phyloP scores from a whole-genome alignment of 768 basidiomycete genomes.

The Mycena pura region DNA sequence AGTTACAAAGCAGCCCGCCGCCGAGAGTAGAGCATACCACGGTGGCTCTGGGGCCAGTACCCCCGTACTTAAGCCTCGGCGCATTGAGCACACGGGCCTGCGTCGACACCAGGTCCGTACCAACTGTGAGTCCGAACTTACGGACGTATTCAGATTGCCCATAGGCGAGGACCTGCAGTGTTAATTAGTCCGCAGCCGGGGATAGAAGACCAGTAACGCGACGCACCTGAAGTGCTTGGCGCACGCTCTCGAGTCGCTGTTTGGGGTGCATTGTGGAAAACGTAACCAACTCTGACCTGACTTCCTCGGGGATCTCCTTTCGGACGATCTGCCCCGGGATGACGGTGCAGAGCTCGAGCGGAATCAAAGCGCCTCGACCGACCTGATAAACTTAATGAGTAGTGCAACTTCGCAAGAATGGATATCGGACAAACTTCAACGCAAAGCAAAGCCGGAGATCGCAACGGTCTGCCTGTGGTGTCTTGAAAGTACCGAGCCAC shows the following conservation, averaged over 20 bases:
- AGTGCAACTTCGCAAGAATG: not conserved
- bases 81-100: conserved; percentile 54
- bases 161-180: conserved; percentile 44
- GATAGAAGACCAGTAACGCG: not conserved
- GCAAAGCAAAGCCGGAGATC: conserved; percentile 11
- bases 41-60: conserved; percentile 38
- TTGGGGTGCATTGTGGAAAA: conserved; percentile 74
- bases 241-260: conserved; percentile 63
- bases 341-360: conserved; percentile 71
- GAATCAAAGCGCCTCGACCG: conserved; percentile 65
- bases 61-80: conserved; percentile 58
- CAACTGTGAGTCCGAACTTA: conserved; percentile 50
- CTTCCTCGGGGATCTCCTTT: conserved; percentile 73
- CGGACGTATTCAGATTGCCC: conserved; percentile 51
- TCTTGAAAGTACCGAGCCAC: conserved; percentile 51
- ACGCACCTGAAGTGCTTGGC: conserved; percentile 57
- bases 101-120: conserved; percentile 44
- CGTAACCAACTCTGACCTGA: conserved; percentile 64
- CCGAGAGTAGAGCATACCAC: conserved; percentile 45
- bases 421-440: conserved; percentile 44
- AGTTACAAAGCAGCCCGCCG: not conserved
- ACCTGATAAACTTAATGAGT: conserved; percentile 46
- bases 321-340: conserved; percentile 74
- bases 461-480: not conserved
- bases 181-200: not conserved